phyloP scores from a whole-genome alignment of 495 filamentous ascomycete species.

The Monascus purpureus region DNA sequence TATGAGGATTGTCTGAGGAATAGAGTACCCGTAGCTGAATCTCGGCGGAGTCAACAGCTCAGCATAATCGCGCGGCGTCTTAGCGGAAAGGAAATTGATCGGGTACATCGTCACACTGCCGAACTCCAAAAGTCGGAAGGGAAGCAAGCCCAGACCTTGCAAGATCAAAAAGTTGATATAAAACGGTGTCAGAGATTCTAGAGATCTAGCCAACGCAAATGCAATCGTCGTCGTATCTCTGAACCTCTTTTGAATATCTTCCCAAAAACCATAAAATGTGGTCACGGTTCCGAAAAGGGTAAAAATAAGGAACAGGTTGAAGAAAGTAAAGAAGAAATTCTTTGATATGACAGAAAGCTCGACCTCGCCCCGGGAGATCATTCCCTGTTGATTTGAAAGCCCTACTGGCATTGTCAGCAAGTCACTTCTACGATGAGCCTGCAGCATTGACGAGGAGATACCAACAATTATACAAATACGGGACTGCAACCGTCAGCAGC shows the following conservation, averaged over 20 bases:
- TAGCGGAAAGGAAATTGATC: constrained; percentile 59
- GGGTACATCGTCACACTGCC: constrained; percentile 79
- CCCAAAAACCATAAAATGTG: constrained; percentile 52
- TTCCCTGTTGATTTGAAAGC: constrained; percentile 78
- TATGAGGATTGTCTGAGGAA: constrained; percentile 81
- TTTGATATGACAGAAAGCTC: constrained; percentile 92
- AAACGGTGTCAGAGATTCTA: constrained; percentile 62
- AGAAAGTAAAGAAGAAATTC: constrained; percentile 99
- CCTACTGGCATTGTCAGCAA: constrained; percentile 19
- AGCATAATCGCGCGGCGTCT: constrained; percentile 83
- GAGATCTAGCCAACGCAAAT: constrained; percentile 55
- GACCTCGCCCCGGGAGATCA: constrained; percentile 89
- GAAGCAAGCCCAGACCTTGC: constrained; percentile 83
- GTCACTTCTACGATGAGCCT: background rate
- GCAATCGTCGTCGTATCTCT: constrained; percentile 70
- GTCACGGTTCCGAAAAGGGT: constrained; percentile 77
- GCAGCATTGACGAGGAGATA: background rate
- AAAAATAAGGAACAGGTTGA: constrained; percentile 95
- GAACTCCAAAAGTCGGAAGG: constrained; percentile 82
- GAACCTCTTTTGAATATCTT: constrained; percentile 56
- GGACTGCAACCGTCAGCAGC: constrained; percentile 74
- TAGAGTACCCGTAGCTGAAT: constrained; percentile 92
- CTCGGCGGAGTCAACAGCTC: constrained; percentile 68
- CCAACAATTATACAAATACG: constrained; percentile 86
- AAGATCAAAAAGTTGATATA: constrained; percentile 93